Percentiles rank a stretch among this genome's conserved stretches.
These are phyloP conservation scores for Erythrophleum fordii DNA, from an alignment of 306 rosid genomes.

Conservation along the genomic window DNA sequence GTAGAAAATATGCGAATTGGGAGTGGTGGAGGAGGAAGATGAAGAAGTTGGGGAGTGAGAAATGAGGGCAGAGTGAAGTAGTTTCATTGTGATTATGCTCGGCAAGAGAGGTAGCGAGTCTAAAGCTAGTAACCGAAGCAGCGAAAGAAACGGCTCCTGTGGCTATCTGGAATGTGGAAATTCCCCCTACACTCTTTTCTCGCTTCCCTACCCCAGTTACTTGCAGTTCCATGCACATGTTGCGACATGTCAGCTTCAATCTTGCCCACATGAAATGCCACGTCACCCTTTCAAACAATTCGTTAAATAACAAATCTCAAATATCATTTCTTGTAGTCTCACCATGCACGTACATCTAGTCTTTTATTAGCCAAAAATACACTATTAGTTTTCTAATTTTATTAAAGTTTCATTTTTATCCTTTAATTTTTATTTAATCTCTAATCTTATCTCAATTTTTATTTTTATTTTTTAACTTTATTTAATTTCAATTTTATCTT, in stretches of 20 bases:
- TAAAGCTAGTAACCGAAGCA: constrained; percentile 56
- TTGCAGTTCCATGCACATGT: background rate
- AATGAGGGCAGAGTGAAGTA: constrained; percentile 28
- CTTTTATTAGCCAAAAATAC: no score
- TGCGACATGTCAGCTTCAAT: background rate
- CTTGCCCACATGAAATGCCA: constrained; percentile 4
- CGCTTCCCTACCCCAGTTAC: background rate
- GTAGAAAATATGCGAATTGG: constrained; percentile 24
- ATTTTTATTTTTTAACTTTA: no score
- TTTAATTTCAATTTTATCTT: no score
- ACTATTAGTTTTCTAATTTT: no score
- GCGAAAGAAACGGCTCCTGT: constrained; percentile 46
- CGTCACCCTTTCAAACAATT: background rate
- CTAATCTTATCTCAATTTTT: no score
- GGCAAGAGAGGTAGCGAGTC: constrained; percentile 56
- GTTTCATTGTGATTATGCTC: constrained; percentile 41
- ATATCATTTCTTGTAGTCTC: background rate
- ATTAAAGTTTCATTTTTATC: no score
- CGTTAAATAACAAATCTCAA: background rate
- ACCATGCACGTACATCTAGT: no score
- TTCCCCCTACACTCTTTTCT: constrained; percentile 8
- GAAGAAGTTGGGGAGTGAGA: constrained; percentile 21
- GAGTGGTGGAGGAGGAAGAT: constrained; percentile 2
- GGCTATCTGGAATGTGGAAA: constrained; percentile 38
- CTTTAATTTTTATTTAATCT: no score